Base-by-base conservation (phyloP, 1,284 basidiomycete genomes). In the Trametes pubescens region DNA sequence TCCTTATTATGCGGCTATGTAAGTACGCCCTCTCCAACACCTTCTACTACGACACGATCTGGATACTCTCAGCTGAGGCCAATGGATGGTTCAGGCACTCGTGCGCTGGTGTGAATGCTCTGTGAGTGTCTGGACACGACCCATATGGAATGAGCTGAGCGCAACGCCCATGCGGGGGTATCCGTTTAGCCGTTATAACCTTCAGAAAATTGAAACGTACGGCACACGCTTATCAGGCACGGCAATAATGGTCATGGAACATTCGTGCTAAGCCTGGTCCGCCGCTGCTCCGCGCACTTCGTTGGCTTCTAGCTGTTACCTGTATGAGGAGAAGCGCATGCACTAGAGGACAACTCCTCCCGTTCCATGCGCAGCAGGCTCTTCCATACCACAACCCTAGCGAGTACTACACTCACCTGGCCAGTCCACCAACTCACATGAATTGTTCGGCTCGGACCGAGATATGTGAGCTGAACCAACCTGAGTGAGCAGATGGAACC, bases 191-290 rank as follows among this genome's bases (percentile, higher is more conserved):
- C 46, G 35, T 38, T 11, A 37, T 16, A 32, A 29, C 32, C 52
- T 57, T 53, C 51, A 51, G 29, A 51, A 24, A 32, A 21, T 56
- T 67, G 47, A 67, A 56, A 62, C 65, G 38, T 38, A 22, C 46
- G 51, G 40, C 51, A 32, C 51, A 37, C 44, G 63, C 60, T 44
- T 60, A 64, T 65, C 62, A 67, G 62, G 62, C 60, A 65, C 62
- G 46, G 66, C 59, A 61, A 65, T 67, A 64, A 57, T 59, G 16
- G 48, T 32, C 37, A 26, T 54, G 35, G 54, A 48, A 34, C 43
- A 38, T 55, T 55, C 29, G 43, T 32, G 29, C 29, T 32, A 22
- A 9, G 7, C 16, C n/a, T 40, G 46, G 18, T 44, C 60, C 37
- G 48, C 44, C 38, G 29, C 47, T 61, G n/a, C 26, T 51, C 60